Evolutionary conservation across 805 yeast species (phyloP), one percentile per base, ranked within the genome.

Genomic region (Schwanniomyces vanrijiae): DNA sequence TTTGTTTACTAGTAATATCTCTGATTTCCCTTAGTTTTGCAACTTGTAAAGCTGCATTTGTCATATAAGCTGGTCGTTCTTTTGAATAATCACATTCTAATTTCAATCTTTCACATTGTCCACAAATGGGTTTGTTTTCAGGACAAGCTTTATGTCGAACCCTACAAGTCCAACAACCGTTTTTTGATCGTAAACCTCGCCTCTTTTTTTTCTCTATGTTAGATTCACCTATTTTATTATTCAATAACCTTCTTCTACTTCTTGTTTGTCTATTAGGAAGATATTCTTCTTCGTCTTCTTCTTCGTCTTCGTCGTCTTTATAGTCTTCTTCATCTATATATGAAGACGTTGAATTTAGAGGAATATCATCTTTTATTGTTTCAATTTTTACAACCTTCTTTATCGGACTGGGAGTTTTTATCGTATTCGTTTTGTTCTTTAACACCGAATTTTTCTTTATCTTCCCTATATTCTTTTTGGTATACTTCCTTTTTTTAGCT

Each of bases 111-210:
- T 55, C 55, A 62, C 94, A 86, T 53, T 81, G 82, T 6, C 60
- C 58, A 59, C 94, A 86, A 4, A 47, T 56, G 1, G 91, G 90
- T 52, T 70, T 74, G 48, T 80, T 81, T 56, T 82, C 89, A 1
- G 88, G 78, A 57, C 92, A 86, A 53, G 84, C 80, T 61, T 86
- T 86, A 53, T 88, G 83, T 34, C 94, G 73, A 14, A 84, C 64
- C 47, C 91, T 66, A 59, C 92, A 86, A 5, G 88, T 86, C 92
- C 92, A 86, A 58, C 94, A 86, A 0, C 91, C 91, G 25, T 70
- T 69, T 49, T 76, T 77, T 1, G 84, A 79, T 42, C 85, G 56
- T 2, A 60, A 59, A 1, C 57, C 59, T 16, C 54, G 39, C 22
- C 41, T 54, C 25, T 57, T 47, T 44, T 53, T 59, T 42, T 55